Base-by-base conservation (phyloP, 2,329 filamentous ascomycete genomes). In the Botrytis pseudocinerea region DNA sequence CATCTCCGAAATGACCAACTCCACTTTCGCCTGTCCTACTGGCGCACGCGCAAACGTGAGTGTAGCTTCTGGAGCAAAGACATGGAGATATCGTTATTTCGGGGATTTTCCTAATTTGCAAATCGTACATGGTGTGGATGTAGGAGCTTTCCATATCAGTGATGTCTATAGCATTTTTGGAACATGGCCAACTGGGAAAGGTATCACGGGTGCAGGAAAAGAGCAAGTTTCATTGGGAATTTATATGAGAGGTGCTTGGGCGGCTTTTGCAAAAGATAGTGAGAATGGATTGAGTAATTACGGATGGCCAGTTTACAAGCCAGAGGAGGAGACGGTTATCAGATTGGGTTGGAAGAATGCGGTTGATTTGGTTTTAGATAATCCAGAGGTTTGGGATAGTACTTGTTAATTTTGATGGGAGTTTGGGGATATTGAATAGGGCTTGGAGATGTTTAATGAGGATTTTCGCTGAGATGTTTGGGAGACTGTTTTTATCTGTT, bases 181-280 rank as follows among this genome's bases (percentile, higher is more conserved):
- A 68, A 82, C 78, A 0, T 76, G 71, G 10, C 75, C 79, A 2
- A n/a, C 73, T 0, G 66, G 59, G 38, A 28, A 35, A 12, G 71
- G 60, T 0, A 25, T 44, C 38, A 74, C 77, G 4, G 64, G 74
- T 0, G 75, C 78, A 32, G 82, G 80, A 0, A 22, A 64, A 6
- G 78, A 77, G 51, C 77, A 83, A 71, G 74, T 78, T 42, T 74
- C 71, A 7, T 76, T 83, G 4, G 80, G 76, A 22, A 76, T 77
- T 20, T 83, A 82, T 65, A 78, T 83, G 69, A 78, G 81, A 28
- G 79, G 79, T 4, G 82, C 82, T 9, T 83, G 82, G 81, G 78
- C 82, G 0, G 76, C 82, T 1, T 84, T 84, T 74, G 82, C 82
- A 25, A 83, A 81, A 71, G 78, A 83, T 74, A 81, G 82, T 1